Evolutionary conservation across 257 asterid genomes (phyloP), one percentile per base, ranked within the genome.

Genomic region (Haberlea rhodopensis): DNA sequence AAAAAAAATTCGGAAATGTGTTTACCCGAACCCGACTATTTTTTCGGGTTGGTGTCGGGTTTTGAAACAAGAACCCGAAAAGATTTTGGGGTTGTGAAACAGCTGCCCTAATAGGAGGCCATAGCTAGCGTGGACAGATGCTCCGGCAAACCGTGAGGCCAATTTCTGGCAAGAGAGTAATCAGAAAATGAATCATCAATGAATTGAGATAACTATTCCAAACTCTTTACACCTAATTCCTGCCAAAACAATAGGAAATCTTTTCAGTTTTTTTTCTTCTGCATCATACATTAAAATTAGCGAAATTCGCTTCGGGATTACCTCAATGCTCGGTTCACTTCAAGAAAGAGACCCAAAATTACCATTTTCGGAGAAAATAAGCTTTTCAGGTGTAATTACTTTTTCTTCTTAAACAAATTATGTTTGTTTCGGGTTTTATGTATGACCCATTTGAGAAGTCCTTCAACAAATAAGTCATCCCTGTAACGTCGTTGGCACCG

Each of bases 181-280:
- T 73, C 83, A 46, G 85, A 73, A 63, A 86, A 86, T 0, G 95
- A 91, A 23, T 91, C 95, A 40, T 91, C 98, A 69, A 83, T 95
- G 28, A 91, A 88, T 67, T 88, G 95, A 22, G 96, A 91, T 10
- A 88, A 18, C 96, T 95, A 91, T 69, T 88, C 95, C 28, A 88
- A 77, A 63, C 82, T 86, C 76, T 86, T 96, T 85, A 91, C 73
- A 53, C 87, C 95, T 79, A 83, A 95, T 18, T 63, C 84, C 96
- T 91, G 78, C n/a, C n/a, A n/a, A n/a, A n/a, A 19, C 19, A 5
- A 64, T 34, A 32, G 43, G 25, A 55, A 5, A 26, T 20, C 53
- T 25, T 20, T 54, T 32, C 26, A 54, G 43, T 4, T 13, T 16
- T 55, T 32, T 16, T 8, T 1, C n/a, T 9, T 43, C 13, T 58